Evolutionary conservation across 257 asterid genomes (phyloP).

Genomic region (Ilex aquifolium): DNA sequence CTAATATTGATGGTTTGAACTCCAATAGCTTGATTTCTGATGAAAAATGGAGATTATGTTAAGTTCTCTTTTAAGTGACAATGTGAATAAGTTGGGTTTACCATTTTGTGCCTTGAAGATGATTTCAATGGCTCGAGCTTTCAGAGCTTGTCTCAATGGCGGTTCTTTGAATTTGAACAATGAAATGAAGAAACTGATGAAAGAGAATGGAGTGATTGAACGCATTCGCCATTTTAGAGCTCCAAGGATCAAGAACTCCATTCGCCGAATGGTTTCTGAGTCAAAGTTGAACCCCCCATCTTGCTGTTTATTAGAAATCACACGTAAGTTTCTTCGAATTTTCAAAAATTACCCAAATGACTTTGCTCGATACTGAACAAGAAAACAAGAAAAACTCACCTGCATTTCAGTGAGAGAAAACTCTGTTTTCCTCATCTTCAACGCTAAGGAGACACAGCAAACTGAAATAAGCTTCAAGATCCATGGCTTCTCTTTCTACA

Average conservation of each 20-base stretch:
- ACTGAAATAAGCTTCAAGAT: constrained; percentile 43
- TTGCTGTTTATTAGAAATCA: constrained; percentile 13
- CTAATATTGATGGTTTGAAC: constrained; percentile 58
- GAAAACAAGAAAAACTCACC: constrained; percentile 17
- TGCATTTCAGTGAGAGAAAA: constrained; percentile 35
- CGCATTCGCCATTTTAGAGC: constrained; percentile 75
- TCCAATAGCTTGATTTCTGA: constrained; percentile 47
- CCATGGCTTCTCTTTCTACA: constrained; percentile 66
- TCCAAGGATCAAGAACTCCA: constrained; percentile 63
- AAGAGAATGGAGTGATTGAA: constrained; percentile 55
- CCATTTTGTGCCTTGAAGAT: constrained; percentile 54
- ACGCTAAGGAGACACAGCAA: constrained; percentile 61
- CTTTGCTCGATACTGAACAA: background rate
- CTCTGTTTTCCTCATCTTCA: constrained; percentile 56
- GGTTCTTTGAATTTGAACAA: constrained; percentile 32
- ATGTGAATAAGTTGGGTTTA: constrained; percentile 9
- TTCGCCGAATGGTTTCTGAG: constrained; percentile 32
- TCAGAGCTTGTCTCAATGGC: constrained; percentile 35
- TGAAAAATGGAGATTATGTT: background rate
- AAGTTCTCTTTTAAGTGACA: background rate
- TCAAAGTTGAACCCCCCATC: constrained; percentile 34
- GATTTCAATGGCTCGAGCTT: constrained; percentile 43
- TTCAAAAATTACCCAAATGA: background rate
- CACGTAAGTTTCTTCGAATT: background rate
- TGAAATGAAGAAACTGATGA: constrained; percentile 38